Conservation (phyloP, 2,329 filamentous ascomycete species). For the Fulvia fulva region DNA sequence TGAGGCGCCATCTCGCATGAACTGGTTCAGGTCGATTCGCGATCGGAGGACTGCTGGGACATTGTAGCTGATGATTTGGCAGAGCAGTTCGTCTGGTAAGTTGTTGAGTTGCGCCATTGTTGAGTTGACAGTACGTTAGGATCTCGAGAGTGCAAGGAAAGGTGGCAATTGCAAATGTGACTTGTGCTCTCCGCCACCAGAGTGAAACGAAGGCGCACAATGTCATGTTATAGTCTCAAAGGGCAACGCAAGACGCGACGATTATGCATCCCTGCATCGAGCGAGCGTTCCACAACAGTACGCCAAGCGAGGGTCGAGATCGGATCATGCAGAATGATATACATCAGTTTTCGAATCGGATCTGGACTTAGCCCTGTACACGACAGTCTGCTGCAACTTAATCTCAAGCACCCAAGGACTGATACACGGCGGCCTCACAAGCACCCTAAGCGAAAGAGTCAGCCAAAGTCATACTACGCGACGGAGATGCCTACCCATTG, state of each 20-base stretch:
- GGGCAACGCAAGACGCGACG: not conserved
- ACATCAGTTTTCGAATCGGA: not conserved
- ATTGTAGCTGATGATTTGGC: slow-evolving; percentile 10
- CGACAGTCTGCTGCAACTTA: not conserved
- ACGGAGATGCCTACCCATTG: slow-evolving; percentile 23
- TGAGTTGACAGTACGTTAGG: not conserved
- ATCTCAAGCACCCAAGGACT: slow-evolving; percentile 7
- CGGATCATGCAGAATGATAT: not conserved
- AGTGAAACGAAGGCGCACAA: not conserved
- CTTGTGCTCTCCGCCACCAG: not conserved
- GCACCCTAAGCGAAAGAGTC: too few relatives aligned
- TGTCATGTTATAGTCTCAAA: not conserved
- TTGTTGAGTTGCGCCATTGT: slow-evolving; percentile 5
- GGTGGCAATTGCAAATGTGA: not conserved
- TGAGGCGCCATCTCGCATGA: slow-evolving; percentile 3
- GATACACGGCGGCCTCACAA: slow-evolving; percentile 32
- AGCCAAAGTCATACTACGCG: not conserved
- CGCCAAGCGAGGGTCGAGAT: not conserved
- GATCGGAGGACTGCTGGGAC: not conserved
- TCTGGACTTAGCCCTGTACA: not conserved
- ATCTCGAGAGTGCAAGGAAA: not conserved
- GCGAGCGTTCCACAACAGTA: not conserved
- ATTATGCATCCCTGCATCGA: not conserved
- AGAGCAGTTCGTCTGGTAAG: slow-evolving; percentile 8
- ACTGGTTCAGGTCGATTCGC: slow-evolving; percentile 1